phyloP scores from a whole-genome alignment of 176 grass and related monocot species.

The Ensete glaucum region DNA sequence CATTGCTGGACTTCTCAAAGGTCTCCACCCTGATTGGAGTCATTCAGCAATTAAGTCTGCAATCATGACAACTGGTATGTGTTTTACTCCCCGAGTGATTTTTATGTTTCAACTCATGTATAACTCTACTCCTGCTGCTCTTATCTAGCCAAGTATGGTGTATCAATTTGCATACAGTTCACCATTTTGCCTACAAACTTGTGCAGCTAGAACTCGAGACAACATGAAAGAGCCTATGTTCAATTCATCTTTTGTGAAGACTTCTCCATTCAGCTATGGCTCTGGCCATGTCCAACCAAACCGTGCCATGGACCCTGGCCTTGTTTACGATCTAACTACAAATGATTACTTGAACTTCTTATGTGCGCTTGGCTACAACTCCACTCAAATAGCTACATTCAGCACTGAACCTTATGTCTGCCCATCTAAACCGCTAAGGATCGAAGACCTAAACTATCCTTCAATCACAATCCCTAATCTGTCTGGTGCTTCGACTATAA shows the following conservation, averaged over 20 bases:
- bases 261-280: conserved; percentile 83
- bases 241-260: conserved; percentile 49
- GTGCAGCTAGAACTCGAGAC: conserved; percentile 56
- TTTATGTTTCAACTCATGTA: not conserved
- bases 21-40: conserved; percentile 63
- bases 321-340: conserved; percentile 57
- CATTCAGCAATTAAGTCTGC: conserved; percentile 85
- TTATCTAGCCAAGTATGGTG: not conserved
- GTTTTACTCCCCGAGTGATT: not conserved
- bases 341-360: conserved; percentile 69
- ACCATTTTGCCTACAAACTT: not conserved
- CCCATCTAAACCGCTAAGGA: conserved; percentile 19
- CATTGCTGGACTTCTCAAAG: conserved; percentile 68
- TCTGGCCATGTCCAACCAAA: conserved; percentile 67
- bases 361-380: conserved; percentile 79
- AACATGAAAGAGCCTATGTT: conserved; percentile 47
- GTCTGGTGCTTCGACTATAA: conserved; percentile 28
- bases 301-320: conserved; percentile 72
- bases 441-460: conserved; percentile 83
- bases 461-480: conserved; percentile 60
- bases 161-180: not conserved
- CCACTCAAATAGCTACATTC: conserved; percentile 49
- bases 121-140: not conserved
- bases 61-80: conserved; percentile 68
- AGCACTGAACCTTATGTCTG: conserved; percentile 24